A percentile compares a stretch with the other conserved stretches of the same genome.
Evolutionary conservation across 169 alveolate genomes (phyloP).

Genomic region (Fabrea salina): DNA sequence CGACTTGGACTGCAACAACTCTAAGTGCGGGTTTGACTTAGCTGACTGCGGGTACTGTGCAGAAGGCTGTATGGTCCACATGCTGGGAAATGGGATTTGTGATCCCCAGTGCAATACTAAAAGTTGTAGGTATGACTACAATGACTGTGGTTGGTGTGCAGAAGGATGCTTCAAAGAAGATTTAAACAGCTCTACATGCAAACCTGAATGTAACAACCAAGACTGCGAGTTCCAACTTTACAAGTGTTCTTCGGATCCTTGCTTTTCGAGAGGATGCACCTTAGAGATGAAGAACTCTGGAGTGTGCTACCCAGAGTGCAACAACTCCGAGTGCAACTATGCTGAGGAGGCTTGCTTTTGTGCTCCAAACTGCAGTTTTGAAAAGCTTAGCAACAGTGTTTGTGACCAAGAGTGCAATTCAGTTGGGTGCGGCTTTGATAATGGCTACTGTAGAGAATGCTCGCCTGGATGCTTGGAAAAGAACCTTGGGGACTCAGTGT

Average conservation of each 20-base stretch:
- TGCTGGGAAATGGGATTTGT: slow-evolving; percentile 1
- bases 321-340: slow-evolving; percentile 1
- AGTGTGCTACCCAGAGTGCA: not conserved
- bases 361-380: not conserved
- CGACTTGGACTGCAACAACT: not conserved
- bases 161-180: not conserved
- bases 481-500: not conserved
- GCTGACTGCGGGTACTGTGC: slow-evolving; percentile 27
- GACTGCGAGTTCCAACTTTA: not conserved
- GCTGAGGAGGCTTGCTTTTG: slow-evolving; percentile 7
- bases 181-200: not conserved
- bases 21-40: slow-evolving; percentile 21
- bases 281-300: not conserved
- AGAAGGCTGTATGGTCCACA: not conserved
- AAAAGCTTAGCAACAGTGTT: not conserved
- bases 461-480: not conserved
- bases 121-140: not conserved
- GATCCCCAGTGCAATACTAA: not conserved
- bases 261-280: not conserved
- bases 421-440: not conserved
- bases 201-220: not conserved
- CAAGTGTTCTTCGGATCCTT: not conserved
- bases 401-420: slow-evolving; percentile 16
- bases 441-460: slow-evolving; percentile 8
- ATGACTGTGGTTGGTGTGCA: slow-evolving; percentile 21